Conservation (phyloP, 495 filamentous ascomycete species). For the Pseudomonodictys pantanalensis region DNA sequence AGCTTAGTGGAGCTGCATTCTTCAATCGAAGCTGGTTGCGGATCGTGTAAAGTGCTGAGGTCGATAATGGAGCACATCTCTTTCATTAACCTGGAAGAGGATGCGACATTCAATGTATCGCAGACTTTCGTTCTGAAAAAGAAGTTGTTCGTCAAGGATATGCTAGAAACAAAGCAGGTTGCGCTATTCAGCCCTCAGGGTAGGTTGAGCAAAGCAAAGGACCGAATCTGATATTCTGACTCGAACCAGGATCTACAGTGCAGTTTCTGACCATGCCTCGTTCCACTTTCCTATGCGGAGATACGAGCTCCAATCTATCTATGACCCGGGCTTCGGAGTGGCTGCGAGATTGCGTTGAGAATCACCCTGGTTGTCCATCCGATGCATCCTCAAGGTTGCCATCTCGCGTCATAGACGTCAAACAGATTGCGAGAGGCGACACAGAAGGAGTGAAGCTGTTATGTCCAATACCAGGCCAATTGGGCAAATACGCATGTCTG, state of each 20-base stretch:
- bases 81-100: too few species aligned
- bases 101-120: too few species aligned
- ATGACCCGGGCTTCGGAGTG: background rate
- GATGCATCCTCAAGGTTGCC: background rate
- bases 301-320: background rate
- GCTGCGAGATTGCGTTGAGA: background rate
- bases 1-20: too few species aligned
- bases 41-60: too few species aligned
- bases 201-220: too few species aligned
- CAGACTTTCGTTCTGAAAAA: too few species aligned
- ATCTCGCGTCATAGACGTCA: constrained; percentile 3
- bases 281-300: background rate
- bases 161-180: too few species aligned
- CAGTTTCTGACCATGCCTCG: background rate
- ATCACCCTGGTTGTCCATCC: background rate
- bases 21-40: too few species aligned
- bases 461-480: background rate
- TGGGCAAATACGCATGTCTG: background rate
- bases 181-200: too few species aligned
- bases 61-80: too few species aligned
- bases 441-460: background rate
- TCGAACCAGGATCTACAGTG: background rate
- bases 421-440: background rate
- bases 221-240: too few species aligned
- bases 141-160: too few species aligned